Conservation (phyloP, 2,329 filamentous ascomycete species). For the Colletotrichum sp. region DNA sequence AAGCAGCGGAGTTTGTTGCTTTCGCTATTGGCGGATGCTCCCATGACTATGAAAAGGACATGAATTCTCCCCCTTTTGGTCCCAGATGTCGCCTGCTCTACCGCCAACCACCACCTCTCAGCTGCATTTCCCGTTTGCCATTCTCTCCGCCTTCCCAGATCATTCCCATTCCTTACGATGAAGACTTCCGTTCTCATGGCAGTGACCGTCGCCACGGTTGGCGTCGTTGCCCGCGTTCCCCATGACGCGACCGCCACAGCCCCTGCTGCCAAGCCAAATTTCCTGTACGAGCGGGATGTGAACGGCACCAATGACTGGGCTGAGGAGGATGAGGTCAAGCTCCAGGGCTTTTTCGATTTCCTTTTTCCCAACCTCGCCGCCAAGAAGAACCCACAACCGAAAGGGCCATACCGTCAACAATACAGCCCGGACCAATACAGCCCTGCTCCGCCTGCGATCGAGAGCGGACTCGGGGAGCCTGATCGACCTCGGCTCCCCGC, state of each 20-base stretch:
- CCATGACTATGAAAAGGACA: neutral
- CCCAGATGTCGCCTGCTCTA: neutral
- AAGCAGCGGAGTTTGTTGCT: neutral
- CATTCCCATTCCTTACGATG: neutral
- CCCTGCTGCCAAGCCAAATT: neutral
- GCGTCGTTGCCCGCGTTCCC: neutral
- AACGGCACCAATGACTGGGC: neutral
- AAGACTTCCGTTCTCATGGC: neutral
- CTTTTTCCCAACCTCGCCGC: too few species aligned
- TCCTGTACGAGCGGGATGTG: neutral
- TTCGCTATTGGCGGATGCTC: neutral
- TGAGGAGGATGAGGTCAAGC: neutral
- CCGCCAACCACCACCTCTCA: neutral
- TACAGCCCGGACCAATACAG: too few species aligned
- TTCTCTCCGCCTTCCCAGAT: neutral
- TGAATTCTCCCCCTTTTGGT: fast-evolving
- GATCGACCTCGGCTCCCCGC: neutral
- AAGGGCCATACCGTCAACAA: too few species aligned
- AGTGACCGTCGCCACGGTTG: neutral
- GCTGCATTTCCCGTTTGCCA: neutral
- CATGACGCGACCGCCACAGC: neutral
- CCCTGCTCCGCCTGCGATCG: neutral
- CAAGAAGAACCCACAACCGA: too few species aligned
- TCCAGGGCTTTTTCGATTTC: too few species aligned
- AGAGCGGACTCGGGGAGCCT: neutral